Conservation (phyloP, 495 filamentous ascomycete genomes). For the Penicillium cataractarum region DNA sequence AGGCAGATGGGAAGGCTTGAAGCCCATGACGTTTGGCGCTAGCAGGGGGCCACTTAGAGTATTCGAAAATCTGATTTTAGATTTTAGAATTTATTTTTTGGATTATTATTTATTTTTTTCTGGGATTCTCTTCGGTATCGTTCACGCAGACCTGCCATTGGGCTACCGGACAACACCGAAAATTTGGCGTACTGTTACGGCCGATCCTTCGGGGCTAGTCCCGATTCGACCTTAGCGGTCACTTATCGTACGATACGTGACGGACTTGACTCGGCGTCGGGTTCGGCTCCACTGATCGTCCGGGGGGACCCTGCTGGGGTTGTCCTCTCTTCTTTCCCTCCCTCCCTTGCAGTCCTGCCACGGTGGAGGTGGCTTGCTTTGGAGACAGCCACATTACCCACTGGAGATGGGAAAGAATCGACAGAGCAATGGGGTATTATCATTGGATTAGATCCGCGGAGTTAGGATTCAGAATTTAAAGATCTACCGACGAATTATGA, state of each 20-base stretch:
- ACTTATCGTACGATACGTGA: slow-evolving; percentile 9
- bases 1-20: slow-evolving; percentile 6
- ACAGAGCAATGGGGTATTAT: not conserved
- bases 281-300: slow-evolving; percentile 11
- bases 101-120: not conserved
- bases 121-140: not conserved
- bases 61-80: not conserved
- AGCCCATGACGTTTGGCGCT: slow-evolving; percentile 21
- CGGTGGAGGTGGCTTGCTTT: slow-evolving; percentile 12
- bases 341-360: slow-evolving; percentile 1
- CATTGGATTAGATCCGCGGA: not conserved
- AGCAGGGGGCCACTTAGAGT: slow-evolving; percentile 2
- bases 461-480: not conserved
- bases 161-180: slow-evolving; percentile 7
- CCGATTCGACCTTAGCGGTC: slow-evolving; percentile 10
- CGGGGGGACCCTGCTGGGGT: slow-evolving; percentile 9
- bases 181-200: slow-evolving; percentile 14
- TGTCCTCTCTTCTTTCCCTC: not conserved
- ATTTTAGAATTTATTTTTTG: not conserved
- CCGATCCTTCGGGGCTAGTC: slow-evolving; percentile 12
- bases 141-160: not conserved
- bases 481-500: not conserved
- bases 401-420: not conserved
- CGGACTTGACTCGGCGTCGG: not conserved
- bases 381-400: slow-evolving; percentile 12